Evolutionary conservation across 2,329 filamentous ascomycete genomes (phyloP).

Genomic region (Aspergillus brasiliensis): DNA sequence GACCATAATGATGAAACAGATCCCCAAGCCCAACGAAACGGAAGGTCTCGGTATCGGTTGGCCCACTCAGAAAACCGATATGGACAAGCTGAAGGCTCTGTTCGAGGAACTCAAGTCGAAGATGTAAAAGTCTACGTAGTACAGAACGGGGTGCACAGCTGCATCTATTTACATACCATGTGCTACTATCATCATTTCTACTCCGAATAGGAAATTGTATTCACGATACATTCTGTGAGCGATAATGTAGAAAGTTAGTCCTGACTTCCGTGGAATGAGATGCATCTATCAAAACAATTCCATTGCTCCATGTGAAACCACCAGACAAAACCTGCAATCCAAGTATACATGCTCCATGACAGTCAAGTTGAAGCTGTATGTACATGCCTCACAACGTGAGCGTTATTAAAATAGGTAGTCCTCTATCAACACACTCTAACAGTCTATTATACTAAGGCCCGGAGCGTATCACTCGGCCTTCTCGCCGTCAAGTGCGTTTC

Average conservation of each 20-base stretch:
- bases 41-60: constrained; percentile 81
- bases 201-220: neutral
- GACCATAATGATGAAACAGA: constrained; percentile 54
- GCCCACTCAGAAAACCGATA: constrained; percentile 74
- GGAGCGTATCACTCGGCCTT: neutral
- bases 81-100: constrained; percentile 78
- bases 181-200: neutral
- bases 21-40: constrained; percentile 84
- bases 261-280: neutral
- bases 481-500: constrained; percentile 1
- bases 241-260: neutral
- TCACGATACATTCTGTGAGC: neutral
- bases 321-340: neutral
- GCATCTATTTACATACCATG: neutral
- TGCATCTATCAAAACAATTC: neutral
- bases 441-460: neutral
- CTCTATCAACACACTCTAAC: constrained; percentile 3
- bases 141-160: neutral
- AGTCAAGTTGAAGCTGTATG: neutral
- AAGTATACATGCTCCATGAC: neutral
- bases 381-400: neutral
- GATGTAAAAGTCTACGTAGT: constrained; percentile 60
- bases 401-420: neutral
- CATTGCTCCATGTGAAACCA: neutral
- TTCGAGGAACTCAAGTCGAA: constrained; percentile 84